A percentile compares a stretch with the other conserved stretches of the same genome.
phyloP scores from a whole-genome alignment of 75 land plant species.

The Picea sitchensis region DNA sequence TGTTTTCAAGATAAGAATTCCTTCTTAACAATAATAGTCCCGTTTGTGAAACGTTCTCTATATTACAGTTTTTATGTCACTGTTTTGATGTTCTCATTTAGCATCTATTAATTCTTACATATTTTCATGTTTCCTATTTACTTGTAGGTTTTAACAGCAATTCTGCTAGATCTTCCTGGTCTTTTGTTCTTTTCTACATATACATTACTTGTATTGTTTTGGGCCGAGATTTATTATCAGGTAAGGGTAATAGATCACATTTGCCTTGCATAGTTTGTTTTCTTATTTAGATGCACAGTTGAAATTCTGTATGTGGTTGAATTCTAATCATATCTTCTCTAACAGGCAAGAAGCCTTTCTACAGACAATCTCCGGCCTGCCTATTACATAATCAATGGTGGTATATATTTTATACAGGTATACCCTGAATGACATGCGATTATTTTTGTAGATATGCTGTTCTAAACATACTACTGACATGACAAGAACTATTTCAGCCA shows the following conservation, averaged over 20 bases:
- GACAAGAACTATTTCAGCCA: constrained; percentile 8
- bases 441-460: constrained; percentile 8
- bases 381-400: constrained; percentile 52
- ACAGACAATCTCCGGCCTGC: constrained; percentile 79
- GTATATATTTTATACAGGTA: constrained; percentile 69
- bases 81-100: constrained; percentile 5
- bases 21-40: background rate
- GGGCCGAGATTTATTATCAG: constrained; percentile 99
- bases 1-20: background rate
- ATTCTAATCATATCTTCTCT: constrained; percentile 4
- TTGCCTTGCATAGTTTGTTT: background rate
- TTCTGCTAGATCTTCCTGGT: constrained; percentile 81
- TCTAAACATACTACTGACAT: constrained; percentile 1
- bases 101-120: background rate
- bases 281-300: background rate
- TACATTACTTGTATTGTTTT: constrained; percentile 89
- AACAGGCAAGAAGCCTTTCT: constrained; percentile 84
- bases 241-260: constrained; percentile 14
- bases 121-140: background rate
- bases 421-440: background rate
- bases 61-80: constrained; percentile 3
- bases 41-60: background rate
- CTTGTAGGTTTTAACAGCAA: constrained; percentile 51
- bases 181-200: constrained; percentile 90
- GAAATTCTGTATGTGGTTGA: background rate